Conservation (phyloP, 2,329 filamentous ascomycete species). For the Pyricularia grisea region DNA sequence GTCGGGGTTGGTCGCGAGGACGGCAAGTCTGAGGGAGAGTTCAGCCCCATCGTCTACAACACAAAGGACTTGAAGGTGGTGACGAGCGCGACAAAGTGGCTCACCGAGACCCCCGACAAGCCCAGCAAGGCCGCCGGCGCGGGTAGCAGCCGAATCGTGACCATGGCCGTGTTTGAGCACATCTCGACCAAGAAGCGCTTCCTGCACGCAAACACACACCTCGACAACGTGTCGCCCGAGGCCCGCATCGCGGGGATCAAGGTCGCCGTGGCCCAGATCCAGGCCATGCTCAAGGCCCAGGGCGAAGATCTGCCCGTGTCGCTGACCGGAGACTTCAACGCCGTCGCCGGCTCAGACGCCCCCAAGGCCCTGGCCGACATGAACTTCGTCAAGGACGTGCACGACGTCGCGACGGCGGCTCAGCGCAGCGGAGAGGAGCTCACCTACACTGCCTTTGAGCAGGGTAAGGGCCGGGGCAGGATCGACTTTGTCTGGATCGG, state of each 20-base stretch:
- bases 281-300: constrained; percentile 9
- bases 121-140: constrained; percentile 51
- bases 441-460: neutral
- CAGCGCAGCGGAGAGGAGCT: neutral
- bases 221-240: constrained; percentile 36
- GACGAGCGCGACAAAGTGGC: constrained; percentile 48
- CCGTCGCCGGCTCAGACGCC: neutral
- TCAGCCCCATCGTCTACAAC: constrained; percentile 50
- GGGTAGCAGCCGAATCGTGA: constrained; percentile 33
- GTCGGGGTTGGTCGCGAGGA: constrained; percentile 37
- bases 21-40: constrained; percentile 45
- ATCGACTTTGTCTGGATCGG: constrained; percentile 9
- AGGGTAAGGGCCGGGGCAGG: constrained; percentile 5
- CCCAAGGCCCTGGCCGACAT: constrained; percentile 1
- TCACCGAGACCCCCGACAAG: constrained; percentile 46
- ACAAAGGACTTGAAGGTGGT: constrained; percentile 39
- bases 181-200: constrained; percentile 24
- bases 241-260: constrained; percentile 35
- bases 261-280: constrained; percentile 26
- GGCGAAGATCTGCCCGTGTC: neutral
- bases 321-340: constrained; percentile 8
- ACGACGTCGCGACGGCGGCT: neutral
- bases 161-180: constrained; percentile 35
- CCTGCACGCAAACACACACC: constrained; percentile 40
- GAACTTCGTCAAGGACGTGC: neutral